Percentiles rank a stretch among this genome's conserved stretches.
Evolutionary conservation across 2,329 filamentous ascomycete genomes (phyloP).

Genomic region (Zopfia rhizophila): DNA sequence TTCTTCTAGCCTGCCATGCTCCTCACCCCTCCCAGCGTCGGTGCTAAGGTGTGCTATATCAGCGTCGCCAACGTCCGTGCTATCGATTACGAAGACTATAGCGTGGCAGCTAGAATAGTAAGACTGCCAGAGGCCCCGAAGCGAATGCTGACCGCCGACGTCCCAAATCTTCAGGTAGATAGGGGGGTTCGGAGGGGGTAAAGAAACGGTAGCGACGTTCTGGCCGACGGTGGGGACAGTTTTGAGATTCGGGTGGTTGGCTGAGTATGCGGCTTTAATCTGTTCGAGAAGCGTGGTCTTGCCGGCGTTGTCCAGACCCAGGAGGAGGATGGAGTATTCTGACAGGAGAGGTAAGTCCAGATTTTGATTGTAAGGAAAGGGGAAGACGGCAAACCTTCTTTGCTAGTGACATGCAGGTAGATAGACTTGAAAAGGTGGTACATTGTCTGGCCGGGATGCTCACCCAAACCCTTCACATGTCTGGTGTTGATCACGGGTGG

Average conservation of each 20-base stretch:
- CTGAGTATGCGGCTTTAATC: constrained; percentile 86
- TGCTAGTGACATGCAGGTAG: constrained; percentile 94
- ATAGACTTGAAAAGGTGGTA: constrained; percentile 96
- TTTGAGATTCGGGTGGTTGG: constrained; percentile 75
- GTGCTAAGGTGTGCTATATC: constrained; percentile 65
- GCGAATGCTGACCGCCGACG: constrained; percentile 89
- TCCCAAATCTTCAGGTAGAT: constrained; percentile 99
- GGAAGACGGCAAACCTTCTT: constrained; percentile 74
- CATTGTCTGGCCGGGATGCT: constrained; percentile 64
- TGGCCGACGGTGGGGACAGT: constrained; percentile 97
- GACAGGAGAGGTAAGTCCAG: constrained; percentile 20
- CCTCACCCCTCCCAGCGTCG: constrained; percentile 44
- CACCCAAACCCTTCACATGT: constrained; percentile 30
- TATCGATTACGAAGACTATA: constrained; percentile 98
- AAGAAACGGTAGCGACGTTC: constrained; percentile 90
- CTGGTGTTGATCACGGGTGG: too few relatives aligned
- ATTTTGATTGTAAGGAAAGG: too few relatives aligned
- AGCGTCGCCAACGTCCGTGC: constrained; percentile 89
- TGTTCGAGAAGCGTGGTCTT: constrained; percentile 98
- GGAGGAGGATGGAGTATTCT: constrained; percentile 98
- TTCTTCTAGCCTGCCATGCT: constrained; percentile 77
- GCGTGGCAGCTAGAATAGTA: constrained; percentile 96
- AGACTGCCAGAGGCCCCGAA: constrained; percentile 92
- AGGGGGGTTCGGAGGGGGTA: constrained; percentile 70
- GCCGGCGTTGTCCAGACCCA: constrained; percentile 97